A percentile compares a stretch with the other conserved stretches of the same genome.
phyloP scores from a whole-genome alignment of 768 basidiomycete genomes.

The Boletus speciosus region DNA sequence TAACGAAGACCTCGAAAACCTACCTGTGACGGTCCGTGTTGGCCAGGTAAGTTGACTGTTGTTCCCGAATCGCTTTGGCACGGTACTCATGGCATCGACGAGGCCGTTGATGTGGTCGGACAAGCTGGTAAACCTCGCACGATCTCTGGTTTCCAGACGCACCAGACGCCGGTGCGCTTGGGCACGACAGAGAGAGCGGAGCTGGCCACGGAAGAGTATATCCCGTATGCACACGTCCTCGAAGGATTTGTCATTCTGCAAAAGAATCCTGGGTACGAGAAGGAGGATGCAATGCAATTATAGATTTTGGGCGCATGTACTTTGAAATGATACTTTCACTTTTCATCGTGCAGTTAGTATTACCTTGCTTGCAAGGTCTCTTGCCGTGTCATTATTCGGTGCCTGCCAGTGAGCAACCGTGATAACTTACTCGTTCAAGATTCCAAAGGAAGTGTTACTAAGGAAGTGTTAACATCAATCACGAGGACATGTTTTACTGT shows the following conservation, averaged over 20 bases:
- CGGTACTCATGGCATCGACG: not conserved
- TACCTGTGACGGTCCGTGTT: constrained; percentile 91
- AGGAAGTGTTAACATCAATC: no score
- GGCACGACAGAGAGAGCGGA: constrained; percentile 94
- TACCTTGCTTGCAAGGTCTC: no score
- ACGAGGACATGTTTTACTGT: no score
- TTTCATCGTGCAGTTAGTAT: not conserved
- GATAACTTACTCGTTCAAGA: no score
- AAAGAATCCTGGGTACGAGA: constrained; percentile 90
- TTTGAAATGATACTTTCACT: not conserved
- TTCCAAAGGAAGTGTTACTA: no score
- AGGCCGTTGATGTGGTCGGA: constrained; percentile 97
- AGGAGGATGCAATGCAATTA: constrained; percentile 81
- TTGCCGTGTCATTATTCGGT: no score
- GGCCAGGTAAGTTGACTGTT: constrained; percentile 61
- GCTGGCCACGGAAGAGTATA: constrained; percentile 94
- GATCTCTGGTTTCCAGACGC: constrained; percentile 98
- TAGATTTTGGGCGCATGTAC: constrained; percentile 32
- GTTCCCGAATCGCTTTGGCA: not conserved
- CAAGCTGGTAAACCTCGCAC: constrained; percentile 97
- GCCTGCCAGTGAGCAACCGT: no score
- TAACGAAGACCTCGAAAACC: constrained; percentile 82
- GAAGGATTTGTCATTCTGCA: constrained; percentile 91
- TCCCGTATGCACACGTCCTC: constrained; percentile 84
- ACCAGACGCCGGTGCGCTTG: constrained; percentile 92